These are phyloP conservation scores for Magnusiomyces suaveolens DNA, from an alignment of 1,139 yeast species.

Conservation along the genomic window DNA sequence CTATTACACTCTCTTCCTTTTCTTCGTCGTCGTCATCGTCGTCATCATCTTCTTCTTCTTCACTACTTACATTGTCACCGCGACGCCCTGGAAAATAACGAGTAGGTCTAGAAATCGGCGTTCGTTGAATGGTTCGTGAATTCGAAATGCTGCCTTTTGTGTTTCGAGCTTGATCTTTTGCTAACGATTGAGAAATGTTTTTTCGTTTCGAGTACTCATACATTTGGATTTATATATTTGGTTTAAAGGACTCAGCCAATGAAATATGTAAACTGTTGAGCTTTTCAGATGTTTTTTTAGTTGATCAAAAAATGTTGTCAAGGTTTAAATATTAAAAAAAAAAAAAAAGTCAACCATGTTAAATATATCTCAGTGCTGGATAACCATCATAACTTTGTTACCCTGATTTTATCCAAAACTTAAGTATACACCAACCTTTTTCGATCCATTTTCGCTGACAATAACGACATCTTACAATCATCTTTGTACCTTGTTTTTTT, in stretches of 20 bases:
- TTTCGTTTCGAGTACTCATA: background rate
- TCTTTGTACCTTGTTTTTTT: background rate
- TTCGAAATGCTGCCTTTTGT: background rate
- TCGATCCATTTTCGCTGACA: background rate
- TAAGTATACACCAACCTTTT: no score
- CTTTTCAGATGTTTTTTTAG: no score
- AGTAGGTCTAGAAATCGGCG: background rate
- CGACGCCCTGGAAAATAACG: conserved; percentile 24
- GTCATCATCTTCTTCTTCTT: conserved; percentile 13
- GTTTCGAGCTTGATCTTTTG: background rate
- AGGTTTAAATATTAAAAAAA: no score
- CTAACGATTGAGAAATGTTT: background rate
- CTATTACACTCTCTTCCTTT: conserved; percentile 17
- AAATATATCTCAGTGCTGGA: no score
- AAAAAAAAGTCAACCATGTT: no score
- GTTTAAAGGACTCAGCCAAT: background rate
- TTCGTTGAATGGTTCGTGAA: background rate
- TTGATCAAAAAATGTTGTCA: no score
- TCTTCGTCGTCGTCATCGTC: conserved; percentile 21
- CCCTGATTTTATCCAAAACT: no score
- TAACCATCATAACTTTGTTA: no score
- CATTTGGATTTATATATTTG: background rate
- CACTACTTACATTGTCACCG: conserved; percentile 10
- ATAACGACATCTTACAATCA: background rate
- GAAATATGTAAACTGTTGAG: no score